These are phyloP conservation scores for Orbilia ellipsospora DNA, from an alignment of 2,329 filamentous ascomycete species.

Conservation along the genomic window DNA sequence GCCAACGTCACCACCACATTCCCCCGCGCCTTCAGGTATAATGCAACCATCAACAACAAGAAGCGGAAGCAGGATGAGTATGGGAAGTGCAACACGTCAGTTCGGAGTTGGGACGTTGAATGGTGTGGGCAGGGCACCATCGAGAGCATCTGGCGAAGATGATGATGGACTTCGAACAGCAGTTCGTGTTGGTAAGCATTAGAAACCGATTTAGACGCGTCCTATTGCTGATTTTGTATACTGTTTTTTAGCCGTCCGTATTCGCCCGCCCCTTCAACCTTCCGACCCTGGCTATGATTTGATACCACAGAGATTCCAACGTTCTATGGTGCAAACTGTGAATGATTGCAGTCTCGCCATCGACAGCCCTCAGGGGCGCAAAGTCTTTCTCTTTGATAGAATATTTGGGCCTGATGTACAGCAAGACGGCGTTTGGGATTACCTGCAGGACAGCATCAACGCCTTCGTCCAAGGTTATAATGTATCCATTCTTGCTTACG, in stretches of 20 bases:
- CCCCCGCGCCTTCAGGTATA: constrained; percentile 49
- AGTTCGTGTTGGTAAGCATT: constrained; percentile 48
- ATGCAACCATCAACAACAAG: constrained; percentile 54
- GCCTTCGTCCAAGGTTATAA: constrained; percentile 97
- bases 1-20: constrained; percentile 48
- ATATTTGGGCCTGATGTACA: constrained; percentile 85
- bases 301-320: constrained; percentile 94
- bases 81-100: constrained; percentile 48
- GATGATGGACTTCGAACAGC: constrained; percentile 49
- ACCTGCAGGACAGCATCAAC: constrained; percentile 86
- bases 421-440: constrained; percentile 94
- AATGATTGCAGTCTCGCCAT: constrained; percentile 86
- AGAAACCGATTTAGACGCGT: not conserved
- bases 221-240: not conserved
- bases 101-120: constrained; percentile 36
- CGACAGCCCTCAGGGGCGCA: constrained; percentile 90
- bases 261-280: constrained; percentile 84
- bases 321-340: constrained; percentile 88
- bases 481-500: constrained; percentile 95
- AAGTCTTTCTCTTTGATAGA: constrained; percentile 95
- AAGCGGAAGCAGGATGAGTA: constrained; percentile 57
- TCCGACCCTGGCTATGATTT: constrained; percentile 92
- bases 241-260: constrained; percentile 77
- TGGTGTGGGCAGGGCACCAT: constrained; percentile 52
- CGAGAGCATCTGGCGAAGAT: constrained; percentile 57